Base-by-base conservation (phyloP, 306 rosid genomes). In the Vicia faba region DNA sequence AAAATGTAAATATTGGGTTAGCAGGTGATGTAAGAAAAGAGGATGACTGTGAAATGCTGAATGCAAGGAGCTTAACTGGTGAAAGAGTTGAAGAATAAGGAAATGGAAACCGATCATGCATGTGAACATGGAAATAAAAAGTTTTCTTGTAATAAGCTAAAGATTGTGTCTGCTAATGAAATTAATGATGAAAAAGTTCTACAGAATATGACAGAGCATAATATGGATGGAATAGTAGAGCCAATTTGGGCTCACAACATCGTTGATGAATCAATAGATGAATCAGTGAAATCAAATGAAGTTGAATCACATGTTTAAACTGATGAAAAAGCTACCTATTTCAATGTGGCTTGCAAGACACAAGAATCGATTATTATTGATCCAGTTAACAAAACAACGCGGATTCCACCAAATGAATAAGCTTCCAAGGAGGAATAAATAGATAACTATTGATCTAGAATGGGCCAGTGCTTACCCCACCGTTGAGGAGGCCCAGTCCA, bases 191-290 rank as follows among this genome's bases (percentile, higher is more conserved):
- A 59, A 69, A 56, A 61, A 49, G 62, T 16, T 72, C 55, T 43
- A 29, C 82, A 28, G 46, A 72, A 71, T 64, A 74, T 45, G 69
- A 51, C 60, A 36, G 68, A 68, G 20, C 69, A 45, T 18, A 74
- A 54, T 55, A 38, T 63, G n/a, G 68, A 62, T 73, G 54, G 48
- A 35, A 49, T 20, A 13, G 41, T 23, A 53, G 70, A 69, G 43
- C 67, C 75, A 63, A 76, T 44, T 63, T 61, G 49, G 76, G 80
- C 75, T 50, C 77, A 58, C 74, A 66, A 8, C n/a, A n/a, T n/a
- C n/a, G 28, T 57, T 31, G 31, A 9, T n/a, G 62, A 55, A 54
- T 15, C 40, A 6, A 39, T 53, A 5, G 69, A 35, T 20, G 41
- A 46, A 48, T 7, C 69, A 7, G 0, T 20, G 26, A 49, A 49